These are phyloP conservation scores for Solanum okadae DNA, from an alignment of 257 asterid genomes.

Conservation along the genomic window DNA sequence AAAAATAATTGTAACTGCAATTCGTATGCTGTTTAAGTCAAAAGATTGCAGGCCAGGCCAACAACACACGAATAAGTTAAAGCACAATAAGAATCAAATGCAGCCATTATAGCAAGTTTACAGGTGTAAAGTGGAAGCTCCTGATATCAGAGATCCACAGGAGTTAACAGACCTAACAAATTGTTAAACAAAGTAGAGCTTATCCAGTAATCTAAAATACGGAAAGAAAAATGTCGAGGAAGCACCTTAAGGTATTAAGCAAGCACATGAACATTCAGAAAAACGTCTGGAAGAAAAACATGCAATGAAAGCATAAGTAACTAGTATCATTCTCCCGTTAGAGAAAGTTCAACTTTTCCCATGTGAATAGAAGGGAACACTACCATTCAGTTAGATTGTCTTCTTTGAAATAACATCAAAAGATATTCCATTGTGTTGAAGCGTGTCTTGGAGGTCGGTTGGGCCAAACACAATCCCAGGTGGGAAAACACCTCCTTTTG, in stretches of 20 bases:
- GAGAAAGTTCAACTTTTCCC: neutral
- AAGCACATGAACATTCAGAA: neutral
- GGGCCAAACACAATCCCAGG: slow-evolving; percentile 92
- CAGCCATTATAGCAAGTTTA: no score
- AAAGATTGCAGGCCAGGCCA: neutral
- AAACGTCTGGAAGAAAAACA: neutral
- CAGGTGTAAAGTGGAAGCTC: no score
- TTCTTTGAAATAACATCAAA: slow-evolving; percentile 69
- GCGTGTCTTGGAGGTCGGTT: slow-evolving; percentile 56
- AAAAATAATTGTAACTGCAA: neutral
- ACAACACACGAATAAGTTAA: neutral
- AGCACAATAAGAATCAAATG: neutral
- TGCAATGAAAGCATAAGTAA: neutral
- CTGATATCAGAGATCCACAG: neutral
- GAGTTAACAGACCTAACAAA: neutral
- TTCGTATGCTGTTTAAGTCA: neutral
- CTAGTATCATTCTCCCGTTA: neutral
- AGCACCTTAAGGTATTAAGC: neutral
- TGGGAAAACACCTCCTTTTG: slow-evolving; percentile 76
- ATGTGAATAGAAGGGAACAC: neutral
- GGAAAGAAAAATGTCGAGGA: neutral
- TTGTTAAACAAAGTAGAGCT: neutral
- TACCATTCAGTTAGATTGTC: slow-evolving; percentile 1
- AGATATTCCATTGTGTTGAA: slow-evolving; percentile 68
- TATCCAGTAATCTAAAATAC: neutral